phyloP scores from a whole-genome alignment of 176 grass and related monocot species.

The Secale cereale region DNA sequence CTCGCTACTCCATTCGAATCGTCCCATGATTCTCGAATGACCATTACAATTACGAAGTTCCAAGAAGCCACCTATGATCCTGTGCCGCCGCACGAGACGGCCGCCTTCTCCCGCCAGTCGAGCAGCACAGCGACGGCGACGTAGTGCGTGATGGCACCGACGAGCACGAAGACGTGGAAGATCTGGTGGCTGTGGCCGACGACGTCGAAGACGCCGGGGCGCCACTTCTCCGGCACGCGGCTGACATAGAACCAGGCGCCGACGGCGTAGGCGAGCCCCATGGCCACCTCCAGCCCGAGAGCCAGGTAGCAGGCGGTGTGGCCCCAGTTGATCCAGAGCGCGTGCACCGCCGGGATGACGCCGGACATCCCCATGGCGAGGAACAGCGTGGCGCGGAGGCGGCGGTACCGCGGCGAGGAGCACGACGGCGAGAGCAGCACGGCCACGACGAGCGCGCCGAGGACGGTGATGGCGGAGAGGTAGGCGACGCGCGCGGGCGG shows the following conservation, averaged over 20 bases:
- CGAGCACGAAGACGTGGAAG: constrained; percentile 86
- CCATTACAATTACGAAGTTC: background rate
- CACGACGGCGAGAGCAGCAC: constrained; percentile 63
- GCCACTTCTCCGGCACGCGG: constrained; percentile 88
- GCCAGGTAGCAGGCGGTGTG: constrained; percentile 64
- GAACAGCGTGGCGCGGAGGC: constrained; percentile 71
- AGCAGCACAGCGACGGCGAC: constrained; percentile 57
- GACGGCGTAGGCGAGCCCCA: constrained; percentile 53
- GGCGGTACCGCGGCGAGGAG: constrained; percentile 66
- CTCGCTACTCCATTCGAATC: background rate
- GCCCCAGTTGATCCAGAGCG: constrained; percentile 60
- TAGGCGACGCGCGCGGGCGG: constrained; percentile 46
- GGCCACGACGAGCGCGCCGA: constrained; percentile 54
- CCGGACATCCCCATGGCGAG: constrained; percentile 81
- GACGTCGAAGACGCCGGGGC: constrained; percentile 71
- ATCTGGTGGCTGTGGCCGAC: constrained; percentile 94
- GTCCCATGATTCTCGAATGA: constrained; percentile 7
- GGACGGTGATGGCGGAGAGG: constrained; percentile 62
- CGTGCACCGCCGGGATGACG: constrained; percentile 66
- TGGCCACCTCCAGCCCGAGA: constrained; percentile 59
- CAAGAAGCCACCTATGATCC: background rate
- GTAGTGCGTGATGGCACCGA: constrained; percentile 74
- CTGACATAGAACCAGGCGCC: constrained; percentile 78
- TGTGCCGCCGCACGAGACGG: constrained; percentile 32
- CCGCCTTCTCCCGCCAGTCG: constrained; percentile 58